These are phyloP conservation scores for Striga hermonthica DNA, from an alignment of 305 asterid species.

Conservation along the genomic window DNA sequence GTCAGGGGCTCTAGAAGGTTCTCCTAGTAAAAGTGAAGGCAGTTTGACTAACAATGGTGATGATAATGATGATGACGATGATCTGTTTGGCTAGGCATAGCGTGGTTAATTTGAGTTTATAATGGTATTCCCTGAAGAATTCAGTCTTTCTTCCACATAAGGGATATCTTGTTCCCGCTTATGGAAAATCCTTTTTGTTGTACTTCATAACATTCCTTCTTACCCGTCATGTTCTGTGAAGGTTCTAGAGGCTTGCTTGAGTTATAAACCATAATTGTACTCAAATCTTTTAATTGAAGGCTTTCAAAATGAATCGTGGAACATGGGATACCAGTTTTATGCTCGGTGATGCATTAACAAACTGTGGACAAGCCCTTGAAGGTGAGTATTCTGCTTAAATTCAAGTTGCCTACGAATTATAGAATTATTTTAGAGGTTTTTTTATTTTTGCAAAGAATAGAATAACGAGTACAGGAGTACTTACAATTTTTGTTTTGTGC, in stretches of 20 bases:
- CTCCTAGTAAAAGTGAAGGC: slow-evolving; percentile 44
- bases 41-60: slow-evolving; percentile 36
- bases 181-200: slow-evolving; percentile 40
- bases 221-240: slow-evolving; percentile 27
- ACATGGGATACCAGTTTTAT: slow-evolving; percentile 1
- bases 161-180: slow-evolving; percentile 32
- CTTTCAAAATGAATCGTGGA: slow-evolving; percentile 25
- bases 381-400: neutral
- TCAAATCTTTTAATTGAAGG: slow-evolving; percentile 30
- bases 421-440: neutral
- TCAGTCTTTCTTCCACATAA: slow-evolving; percentile 30
- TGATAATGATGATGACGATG: slow-evolving; percentile 67
- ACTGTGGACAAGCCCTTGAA: neutral
- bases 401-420: neutral
- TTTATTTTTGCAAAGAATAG: neutral
- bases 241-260: slow-evolving; percentile 17
- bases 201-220: slow-evolving; percentile 31
- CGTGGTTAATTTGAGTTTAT: slow-evolving; percentile 27
- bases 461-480: neutral
- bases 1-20: slow-evolving; percentile 38
- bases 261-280: slow-evolving; percentile 24
- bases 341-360: slow-evolving; percentile 4
- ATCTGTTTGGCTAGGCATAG: slow-evolving; percentile 73
- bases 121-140: slow-evolving; percentile 30
- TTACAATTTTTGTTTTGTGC: neutral